Conservation (phyloP, 1,284 basidiomycete genomes). For the Ganoderma boninense region DNA sequence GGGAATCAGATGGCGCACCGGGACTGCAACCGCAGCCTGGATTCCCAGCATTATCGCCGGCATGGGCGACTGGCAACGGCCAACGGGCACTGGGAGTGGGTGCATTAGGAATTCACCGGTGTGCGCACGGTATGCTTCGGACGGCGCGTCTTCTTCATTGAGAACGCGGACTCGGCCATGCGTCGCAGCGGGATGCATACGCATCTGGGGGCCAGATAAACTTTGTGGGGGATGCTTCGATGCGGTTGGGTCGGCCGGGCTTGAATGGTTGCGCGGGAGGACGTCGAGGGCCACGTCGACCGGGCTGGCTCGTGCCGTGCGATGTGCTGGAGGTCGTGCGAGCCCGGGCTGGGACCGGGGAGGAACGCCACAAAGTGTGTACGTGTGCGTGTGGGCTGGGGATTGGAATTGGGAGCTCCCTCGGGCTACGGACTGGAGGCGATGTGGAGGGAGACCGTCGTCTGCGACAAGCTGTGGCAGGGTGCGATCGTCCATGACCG, state of each 20-base stretch:
- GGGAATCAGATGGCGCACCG: constrained; percentile 4
- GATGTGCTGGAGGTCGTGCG: neutral
- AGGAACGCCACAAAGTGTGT: neutral
- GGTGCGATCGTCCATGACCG: neutral
- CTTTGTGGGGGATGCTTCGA: neutral
- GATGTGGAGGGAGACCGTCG: neutral
- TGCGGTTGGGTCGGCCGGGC: neutral
- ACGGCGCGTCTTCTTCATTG: constrained; percentile 4
- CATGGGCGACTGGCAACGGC: constrained; percentile 4
- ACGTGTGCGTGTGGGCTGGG: neutral
- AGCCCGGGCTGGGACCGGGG: neutral
- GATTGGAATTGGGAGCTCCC: no score
- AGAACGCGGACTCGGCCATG: neutral
- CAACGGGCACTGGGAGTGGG: neutral
- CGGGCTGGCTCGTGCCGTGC: neutral
- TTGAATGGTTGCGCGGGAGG: constrained; percentile 4
- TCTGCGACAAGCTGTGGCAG: neutral
- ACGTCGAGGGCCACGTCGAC: neutral
- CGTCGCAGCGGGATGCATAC: neutral
- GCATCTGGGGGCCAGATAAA: neutral
- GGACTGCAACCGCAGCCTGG: neutral
- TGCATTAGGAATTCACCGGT: neutral
- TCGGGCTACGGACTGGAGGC: neutral
- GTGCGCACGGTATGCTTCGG: constrained; percentile 1
- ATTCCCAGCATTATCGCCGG: neutral